These are phyloP conservation scores for Rhododendron henanense DNA, from an alignment of 148 eudicot species.

Conservation along the genomic window DNA sequence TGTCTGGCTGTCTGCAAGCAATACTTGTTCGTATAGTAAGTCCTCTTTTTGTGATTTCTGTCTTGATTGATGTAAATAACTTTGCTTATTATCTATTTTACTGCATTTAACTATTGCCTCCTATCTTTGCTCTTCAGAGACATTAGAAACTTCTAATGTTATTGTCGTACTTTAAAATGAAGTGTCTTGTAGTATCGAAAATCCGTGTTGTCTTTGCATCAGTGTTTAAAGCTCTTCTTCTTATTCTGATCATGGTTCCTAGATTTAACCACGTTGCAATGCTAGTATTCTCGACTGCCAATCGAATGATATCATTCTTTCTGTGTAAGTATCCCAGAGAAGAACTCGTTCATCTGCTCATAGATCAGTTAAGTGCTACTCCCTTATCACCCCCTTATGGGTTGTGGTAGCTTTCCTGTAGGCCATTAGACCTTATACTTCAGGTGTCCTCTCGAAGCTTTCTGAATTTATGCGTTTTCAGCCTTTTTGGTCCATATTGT, in stretches of 20 bases:
- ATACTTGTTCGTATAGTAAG: background rate
- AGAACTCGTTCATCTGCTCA: background rate
- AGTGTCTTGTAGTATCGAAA: background rate
- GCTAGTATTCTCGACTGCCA: background rate
- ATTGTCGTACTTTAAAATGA: background rate
- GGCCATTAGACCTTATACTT: background rate
- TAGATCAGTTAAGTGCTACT: background rate
- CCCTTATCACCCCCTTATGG: background rate
- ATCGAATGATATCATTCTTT: background rate
- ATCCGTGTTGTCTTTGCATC: background rate
- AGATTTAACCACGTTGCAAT: background rate
- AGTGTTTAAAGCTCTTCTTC: background rate
- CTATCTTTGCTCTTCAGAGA: background rate
- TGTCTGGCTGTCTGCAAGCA: background rate
- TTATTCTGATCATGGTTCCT: background rate
- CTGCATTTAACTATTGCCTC: background rate
- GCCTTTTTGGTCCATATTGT: background rate
- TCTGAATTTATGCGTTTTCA: background rate
- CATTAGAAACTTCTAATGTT: background rate
- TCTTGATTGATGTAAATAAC: background rate
- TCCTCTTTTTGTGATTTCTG: constrained; percentile 5
- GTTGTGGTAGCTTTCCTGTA: background rate
- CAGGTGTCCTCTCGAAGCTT: background rate
- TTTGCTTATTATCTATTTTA: background rate
- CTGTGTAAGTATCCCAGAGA: background rate